Percentiles rank a stretch among this genome's conserved stretches.
Evolutionary conservation across 1,284 basidiomycete species (phyloP).

Genomic region (Waitea zeae): DNA sequence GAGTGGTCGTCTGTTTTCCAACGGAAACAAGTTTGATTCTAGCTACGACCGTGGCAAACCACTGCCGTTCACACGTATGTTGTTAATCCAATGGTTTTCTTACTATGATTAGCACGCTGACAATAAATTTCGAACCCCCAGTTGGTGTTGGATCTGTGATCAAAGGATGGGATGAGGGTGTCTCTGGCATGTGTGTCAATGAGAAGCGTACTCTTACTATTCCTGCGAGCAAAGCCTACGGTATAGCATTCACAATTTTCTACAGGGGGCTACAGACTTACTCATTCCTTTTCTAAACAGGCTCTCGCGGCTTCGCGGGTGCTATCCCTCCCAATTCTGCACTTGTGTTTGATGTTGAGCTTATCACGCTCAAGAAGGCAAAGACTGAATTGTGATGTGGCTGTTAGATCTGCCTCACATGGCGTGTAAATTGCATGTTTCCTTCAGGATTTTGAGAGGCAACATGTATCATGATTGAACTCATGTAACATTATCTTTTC

Average conservation of each 20-base stretch:
- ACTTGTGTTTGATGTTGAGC: conserved; percentile 81
- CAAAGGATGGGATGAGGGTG: conserved; percentile 67
- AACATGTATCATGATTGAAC: no score
- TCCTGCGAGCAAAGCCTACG: conserved; percentile 64
- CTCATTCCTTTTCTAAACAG: conserved; percentile 18
- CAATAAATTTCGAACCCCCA: no score
- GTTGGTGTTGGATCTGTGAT: conserved; percentile 74
- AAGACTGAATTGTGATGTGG: conserved; percentile 21
- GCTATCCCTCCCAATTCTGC: conserved; percentile 75
- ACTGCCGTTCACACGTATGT: conserved; percentile 49
- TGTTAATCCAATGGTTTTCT: conserved; percentile 1
- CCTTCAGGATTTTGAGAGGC: no score
- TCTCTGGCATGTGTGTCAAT: conserved; percentile 71
- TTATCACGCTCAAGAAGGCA: conserved; percentile 32
- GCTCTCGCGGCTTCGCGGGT: conserved; percentile 55
- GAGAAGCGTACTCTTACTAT: conserved; percentile 90
- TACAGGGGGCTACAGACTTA: background rate
- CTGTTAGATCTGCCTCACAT: no score
- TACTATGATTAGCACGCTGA: no score
- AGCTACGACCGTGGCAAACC: conserved; percentile 54
- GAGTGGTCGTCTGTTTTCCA: conserved; percentile 60
- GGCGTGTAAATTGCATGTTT: no score
- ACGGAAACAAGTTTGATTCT: conserved; percentile 71
- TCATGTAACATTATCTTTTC: no score
- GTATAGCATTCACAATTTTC: conserved; percentile 24